Evolutionary conservation across 306 rosid species (phyloP).

Genomic region (Myrica gale): DNA sequence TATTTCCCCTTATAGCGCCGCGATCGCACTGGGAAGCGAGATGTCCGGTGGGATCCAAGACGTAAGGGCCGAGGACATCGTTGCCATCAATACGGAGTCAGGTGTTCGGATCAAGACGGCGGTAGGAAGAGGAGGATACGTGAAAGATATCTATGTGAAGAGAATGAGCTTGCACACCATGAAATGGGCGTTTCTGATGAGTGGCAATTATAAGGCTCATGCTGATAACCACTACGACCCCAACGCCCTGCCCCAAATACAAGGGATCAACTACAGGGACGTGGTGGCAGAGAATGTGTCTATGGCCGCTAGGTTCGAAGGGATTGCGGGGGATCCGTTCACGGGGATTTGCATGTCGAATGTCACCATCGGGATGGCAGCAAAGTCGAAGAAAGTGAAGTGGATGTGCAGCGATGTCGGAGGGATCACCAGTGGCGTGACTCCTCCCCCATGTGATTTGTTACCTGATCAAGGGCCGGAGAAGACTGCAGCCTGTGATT

Average conservation of each 20-base stretch:
- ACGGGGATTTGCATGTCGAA: conserved; percentile 74
- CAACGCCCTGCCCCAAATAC: conserved; percentile 57
- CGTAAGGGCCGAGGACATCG: conserved; percentile 69
- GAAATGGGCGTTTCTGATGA: conserved; percentile 84
- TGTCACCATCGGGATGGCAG: conserved; percentile 57
- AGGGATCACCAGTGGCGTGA: conserved; percentile 69
- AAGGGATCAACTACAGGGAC: conserved; percentile 55
- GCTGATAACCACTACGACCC: conserved; percentile 63
- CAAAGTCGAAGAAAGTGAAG: conserved; percentile 62
- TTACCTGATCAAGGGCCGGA: conserved; percentile 49
- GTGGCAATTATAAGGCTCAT: conserved; percentile 71
- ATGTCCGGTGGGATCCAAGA: conserved; percentile 81
- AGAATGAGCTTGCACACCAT: conserved; percentile 61
- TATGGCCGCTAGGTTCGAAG: conserved; percentile 73
- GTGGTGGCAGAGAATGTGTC: conserved; percentile 63
- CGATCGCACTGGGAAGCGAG: conserved; percentile 79
- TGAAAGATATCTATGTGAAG: conserved; percentile 62
- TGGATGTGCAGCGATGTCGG: conserved; percentile 63
- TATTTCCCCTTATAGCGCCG: conserved; percentile 72
- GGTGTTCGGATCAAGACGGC: conserved; percentile 75
- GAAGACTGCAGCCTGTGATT: conserved; percentile 49
- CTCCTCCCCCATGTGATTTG: conserved; percentile 59
- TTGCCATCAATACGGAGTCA: conserved; percentile 58
- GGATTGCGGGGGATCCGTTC: conserved; percentile 63
- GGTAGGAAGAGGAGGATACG: conserved; percentile 74